These are phyloP conservation scores for Pleurotus sapidus DNA, from an alignment of 768 basidiomycete species.

Conservation along the genomic window DNA sequence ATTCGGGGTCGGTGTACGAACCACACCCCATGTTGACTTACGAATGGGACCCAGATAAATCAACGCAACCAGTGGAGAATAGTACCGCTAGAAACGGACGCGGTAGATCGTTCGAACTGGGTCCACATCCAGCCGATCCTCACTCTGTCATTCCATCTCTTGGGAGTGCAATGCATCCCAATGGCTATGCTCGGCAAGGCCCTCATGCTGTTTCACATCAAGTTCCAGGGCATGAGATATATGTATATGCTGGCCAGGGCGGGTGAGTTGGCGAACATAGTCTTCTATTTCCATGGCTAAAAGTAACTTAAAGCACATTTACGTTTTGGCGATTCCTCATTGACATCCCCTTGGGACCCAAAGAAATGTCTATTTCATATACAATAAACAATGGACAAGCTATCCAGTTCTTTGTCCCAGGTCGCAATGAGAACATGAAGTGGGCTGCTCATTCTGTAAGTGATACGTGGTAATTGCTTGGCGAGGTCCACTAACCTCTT, in stretches of 20 bases:
- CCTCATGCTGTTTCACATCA: constrained; percentile 36
- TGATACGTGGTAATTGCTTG: constrained; percentile 6
- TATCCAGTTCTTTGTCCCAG: constrained; percentile 83
- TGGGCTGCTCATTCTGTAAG: constrained; percentile 87
- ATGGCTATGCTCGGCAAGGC: constrained; percentile 21
- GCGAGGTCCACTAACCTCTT: neutral
- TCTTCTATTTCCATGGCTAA: too few relatives aligned
- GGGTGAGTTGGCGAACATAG: constrained; percentile 36
- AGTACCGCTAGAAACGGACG: neutral
- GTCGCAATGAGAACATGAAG: constrained; percentile 76
- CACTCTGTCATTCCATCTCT: constrained; percentile 41
- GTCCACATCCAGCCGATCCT: constrained; percentile 75
- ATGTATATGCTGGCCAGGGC: constrained; percentile 56
- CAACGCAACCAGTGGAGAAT: constrained; percentile 9
- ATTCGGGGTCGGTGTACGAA: constrained; percentile 75
- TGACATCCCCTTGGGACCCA: constrained; percentile 66
- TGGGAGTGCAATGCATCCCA: constrained; percentile 14
- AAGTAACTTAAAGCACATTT: constrained; percentile 52
- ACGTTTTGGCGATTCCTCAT: constrained; percentile 96
- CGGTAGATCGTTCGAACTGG: constrained; percentile 49
- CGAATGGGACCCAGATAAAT: constrained; percentile 66
- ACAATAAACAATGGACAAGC: constrained; percentile 77
- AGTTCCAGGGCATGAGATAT: constrained; percentile 67
- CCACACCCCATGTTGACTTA: constrained; percentile 69
- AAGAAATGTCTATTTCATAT: constrained; percentile 80